Percentiles rank a stretch among this genome's conserved stretches.
Conservation (phyloP, 1,284 basidiomycete genomes). For the Dichomitus squalens region DNA sequence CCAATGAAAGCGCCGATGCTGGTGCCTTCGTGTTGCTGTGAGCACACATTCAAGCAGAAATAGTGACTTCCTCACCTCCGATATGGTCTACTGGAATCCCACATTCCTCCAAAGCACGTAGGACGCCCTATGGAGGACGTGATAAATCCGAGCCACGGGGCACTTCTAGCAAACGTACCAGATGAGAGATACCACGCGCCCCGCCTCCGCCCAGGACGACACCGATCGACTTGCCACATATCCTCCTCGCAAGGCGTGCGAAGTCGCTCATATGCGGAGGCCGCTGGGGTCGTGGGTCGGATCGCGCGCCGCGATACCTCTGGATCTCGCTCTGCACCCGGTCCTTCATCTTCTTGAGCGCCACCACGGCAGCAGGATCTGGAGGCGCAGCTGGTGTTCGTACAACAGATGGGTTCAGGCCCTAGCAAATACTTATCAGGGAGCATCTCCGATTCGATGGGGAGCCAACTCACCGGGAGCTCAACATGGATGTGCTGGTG, state of each 20-base stretch:
- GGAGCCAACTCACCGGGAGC: constrained; percentile 59
- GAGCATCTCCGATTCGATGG: neutral
- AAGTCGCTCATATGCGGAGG: constrained; percentile 90
- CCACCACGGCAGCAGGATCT: constrained; percentile 89
- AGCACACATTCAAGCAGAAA: neutral
- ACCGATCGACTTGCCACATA: constrained; percentile 94
- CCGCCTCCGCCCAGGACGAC: constrained; percentile 96
- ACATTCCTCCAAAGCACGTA: constrained; percentile 90
- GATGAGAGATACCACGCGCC: constrained; percentile 91
- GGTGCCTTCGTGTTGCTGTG: constrained; percentile 52
- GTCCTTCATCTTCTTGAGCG: constrained; percentile 89
- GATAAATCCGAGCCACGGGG: constrained; percentile 8
- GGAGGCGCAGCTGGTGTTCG: constrained; percentile 59
- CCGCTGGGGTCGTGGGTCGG: constrained; percentile 72
- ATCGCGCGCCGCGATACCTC: constrained; percentile 78
- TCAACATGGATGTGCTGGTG: constrained; percentile 93
- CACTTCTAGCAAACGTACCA: constrained; percentile 52
- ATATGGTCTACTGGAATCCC: constrained; percentile 94
- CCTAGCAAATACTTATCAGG: constrained; percentile 39
- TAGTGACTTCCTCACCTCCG: constrained; percentile 51
- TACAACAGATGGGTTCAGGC: constrained; percentile 64
- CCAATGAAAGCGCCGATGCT: constrained; percentile 94
- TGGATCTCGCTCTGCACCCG: constrained; percentile 89
- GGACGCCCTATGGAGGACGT: constrained; percentile 62
- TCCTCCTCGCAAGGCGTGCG: constrained; percentile 85